phyloP scores from a whole-genome alignment of 1,284 basidiomycete genomes.

The Leucoagaricus sp. region DNA sequence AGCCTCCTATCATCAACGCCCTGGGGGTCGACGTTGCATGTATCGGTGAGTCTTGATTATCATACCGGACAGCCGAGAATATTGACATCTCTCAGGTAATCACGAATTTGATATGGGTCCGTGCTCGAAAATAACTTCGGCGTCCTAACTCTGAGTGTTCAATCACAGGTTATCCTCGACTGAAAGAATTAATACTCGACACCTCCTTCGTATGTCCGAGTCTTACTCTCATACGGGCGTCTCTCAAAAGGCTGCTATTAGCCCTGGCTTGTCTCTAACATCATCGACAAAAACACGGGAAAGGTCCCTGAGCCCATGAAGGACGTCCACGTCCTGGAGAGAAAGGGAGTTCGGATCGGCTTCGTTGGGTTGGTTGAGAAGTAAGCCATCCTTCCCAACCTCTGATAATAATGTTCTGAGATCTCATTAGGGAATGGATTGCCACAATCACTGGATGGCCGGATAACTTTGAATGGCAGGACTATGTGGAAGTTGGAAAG shows the following conservation, averaged over 20 bases:
- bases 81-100: background rate
- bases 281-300: constrained; percentile 44
- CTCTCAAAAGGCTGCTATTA: constrained; percentile 10
- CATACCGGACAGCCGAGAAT: background rate
- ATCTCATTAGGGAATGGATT: constrained; percentile 56
- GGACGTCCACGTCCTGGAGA: constrained; percentile 51
- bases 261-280: constrained; percentile 62
- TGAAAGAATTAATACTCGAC: background rate
- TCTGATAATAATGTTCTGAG: background rate
- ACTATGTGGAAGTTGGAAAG: constrained; percentile 52
- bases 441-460: constrained; percentile 71
- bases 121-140: background rate
- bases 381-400: constrained; percentile 33
- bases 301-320: constrained; percentile 46
- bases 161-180: background rate
- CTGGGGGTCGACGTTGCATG: constrained; percentile 12
- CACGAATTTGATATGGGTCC: constrained; percentile 8
- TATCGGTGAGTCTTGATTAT: background rate
- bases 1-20: constrained; percentile 14
- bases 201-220: background rate
- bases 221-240: background rate
- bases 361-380: constrained; percentile 69
- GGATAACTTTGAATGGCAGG: constrained; percentile 51
- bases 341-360: constrained; percentile 59
- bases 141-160: background rate